These are phyloP conservation scores for Tetracentron sinense DNA, from an alignment of 164 flowering plant genomes.

Conservation along the genomic window DNA sequence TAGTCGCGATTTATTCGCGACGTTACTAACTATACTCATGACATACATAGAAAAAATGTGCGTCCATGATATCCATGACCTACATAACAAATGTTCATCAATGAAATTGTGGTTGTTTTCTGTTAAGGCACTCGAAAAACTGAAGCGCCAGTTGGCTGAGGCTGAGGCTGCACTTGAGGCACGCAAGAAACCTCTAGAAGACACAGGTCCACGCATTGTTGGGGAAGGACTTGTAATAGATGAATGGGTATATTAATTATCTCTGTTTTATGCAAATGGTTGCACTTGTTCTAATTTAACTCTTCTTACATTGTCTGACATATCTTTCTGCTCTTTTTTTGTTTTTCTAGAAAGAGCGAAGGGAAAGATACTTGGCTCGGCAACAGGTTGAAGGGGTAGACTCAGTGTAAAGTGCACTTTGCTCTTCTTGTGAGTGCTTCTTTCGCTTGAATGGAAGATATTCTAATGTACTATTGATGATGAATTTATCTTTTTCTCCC, in stretches of 20 bases:
- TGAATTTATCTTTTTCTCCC: slow-evolving; percentile 13
- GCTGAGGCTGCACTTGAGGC: too few relatives aligned
- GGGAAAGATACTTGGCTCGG: too few relatives aligned
- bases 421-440: slow-evolving; percentile 10
- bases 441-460: slow-evolving; percentile 10
- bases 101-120: slow-evolving; percentile 3
- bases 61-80: too few relatives aligned
- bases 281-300: background rate
- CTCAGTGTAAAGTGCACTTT: slow-evolving; percentile 35
- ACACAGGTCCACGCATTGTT: slow-evolving; percentile 74
- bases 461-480: slow-evolving; percentile 7
- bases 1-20: too few relatives aligned
- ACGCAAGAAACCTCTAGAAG: slow-evolving; percentile 79
- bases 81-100: too few relatives aligned
- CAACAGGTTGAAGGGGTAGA: too few relatives aligned
- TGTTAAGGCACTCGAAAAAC: slow-evolving; percentile 73
- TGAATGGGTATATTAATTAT: slow-evolving; percentile 51
- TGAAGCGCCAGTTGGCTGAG: too few relatives aligned
- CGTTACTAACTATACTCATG: too few relatives aligned
- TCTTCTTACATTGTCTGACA: background rate
- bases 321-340: background rate
- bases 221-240: too few relatives aligned
- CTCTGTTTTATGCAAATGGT: too few relatives aligned
- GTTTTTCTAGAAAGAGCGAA: slow-evolving; percentile 59
- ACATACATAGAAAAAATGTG: too few relatives aligned